These are phyloP conservation scores for Dioscorea cayenensis DNA, from an alignment of 116 monocot species.

Conservation along the genomic window DNA sequence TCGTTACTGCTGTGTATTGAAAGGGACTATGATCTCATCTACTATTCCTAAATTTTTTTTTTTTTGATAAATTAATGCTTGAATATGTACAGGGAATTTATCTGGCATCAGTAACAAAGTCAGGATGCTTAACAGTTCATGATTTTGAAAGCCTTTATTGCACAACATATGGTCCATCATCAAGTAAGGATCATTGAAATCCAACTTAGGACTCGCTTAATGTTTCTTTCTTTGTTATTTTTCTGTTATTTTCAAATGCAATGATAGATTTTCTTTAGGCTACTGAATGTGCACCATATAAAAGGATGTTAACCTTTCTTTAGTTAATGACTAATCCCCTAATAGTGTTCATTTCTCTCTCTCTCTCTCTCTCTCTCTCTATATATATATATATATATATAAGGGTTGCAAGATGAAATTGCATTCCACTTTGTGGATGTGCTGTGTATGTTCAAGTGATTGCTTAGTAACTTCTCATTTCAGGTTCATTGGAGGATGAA, in stretches of 20 bases:
- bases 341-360: too few relatives aligned
- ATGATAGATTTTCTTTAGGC: too few relatives aligned
- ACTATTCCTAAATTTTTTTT: background rate
- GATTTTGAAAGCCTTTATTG: conserved; percentile 89
- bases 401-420: too few relatives aligned
- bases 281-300: too few relatives aligned
- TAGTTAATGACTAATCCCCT: too few relatives aligned
- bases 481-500: conserved; percentile 44
- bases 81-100: conserved; percentile 62
- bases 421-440: too few relatives aligned
- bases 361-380: too few relatives aligned
- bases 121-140: conserved; percentile 89
- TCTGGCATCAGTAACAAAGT: conserved; percentile 84
- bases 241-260: background rate
- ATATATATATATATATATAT: too few relatives aligned
- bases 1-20: background rate
- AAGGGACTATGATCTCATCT: background rate
- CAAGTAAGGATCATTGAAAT: conserved; percentile 34
- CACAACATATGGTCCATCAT: conserved; percentile 41
- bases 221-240: background rate
- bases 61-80: background rate
- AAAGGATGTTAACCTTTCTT: too few relatives aligned
- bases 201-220: background rate
- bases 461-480: background rate
- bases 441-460: background rate